These are phyloP conservation scores for Berberis thunbergii DNA, from an alignment of 164 flowering plant species.

Conservation along the genomic window DNA sequence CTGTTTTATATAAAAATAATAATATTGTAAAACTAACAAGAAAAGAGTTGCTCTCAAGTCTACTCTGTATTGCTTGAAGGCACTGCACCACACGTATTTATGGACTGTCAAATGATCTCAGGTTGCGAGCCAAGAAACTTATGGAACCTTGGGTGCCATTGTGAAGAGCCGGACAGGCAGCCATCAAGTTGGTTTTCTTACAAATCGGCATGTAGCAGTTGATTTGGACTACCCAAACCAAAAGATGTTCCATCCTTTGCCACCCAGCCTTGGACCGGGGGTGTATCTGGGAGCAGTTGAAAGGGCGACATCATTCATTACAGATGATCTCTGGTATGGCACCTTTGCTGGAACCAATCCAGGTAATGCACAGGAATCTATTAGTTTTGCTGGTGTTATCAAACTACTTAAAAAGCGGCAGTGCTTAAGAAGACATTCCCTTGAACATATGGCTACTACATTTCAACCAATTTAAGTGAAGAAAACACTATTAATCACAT, in stretches of 20 bases:
- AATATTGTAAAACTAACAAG: no score
- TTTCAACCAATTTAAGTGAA: no score
- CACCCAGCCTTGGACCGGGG: conserved; percentile 98
- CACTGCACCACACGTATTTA: no score
- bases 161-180: conserved; percentile 93
- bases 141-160: conserved; percentile 96
- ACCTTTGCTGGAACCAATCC: conserved; percentile 96
- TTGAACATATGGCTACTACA: no score
- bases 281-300: conserved; percentile 97
- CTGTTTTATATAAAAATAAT: no score
- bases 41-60: no score
- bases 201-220: conserved; percentile 96
- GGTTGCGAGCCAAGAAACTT: conserved; percentile 99
- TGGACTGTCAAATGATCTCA: conserved; percentile 14
- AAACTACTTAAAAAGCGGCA: background rate
- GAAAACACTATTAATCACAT: no score
- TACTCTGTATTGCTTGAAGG: no score
- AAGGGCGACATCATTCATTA: conserved; percentile 97
- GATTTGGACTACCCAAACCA: conserved; percentile 94
- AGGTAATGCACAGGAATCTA: conserved; percentile 39
- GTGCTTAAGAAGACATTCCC: no score
- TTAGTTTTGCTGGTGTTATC: background rate
- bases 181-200: conserved; percentile 88
- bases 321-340: conserved; percentile 98
- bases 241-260: conserved; percentile 99